Evolutionary conservation across 164 flowering plant species (phyloP).

Genomic region (Stephania japonica): DNA sequence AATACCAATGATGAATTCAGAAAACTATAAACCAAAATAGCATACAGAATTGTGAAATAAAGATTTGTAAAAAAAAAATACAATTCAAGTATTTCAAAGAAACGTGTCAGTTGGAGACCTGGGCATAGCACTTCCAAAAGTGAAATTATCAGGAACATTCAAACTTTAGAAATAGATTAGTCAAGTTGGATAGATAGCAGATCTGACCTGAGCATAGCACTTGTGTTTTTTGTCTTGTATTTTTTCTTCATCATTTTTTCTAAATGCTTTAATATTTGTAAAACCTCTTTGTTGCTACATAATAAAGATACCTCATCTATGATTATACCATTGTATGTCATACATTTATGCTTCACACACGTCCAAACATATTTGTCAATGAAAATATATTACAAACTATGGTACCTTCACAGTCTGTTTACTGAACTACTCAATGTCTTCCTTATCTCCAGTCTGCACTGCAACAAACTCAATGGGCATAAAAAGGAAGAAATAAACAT

Average conservation of each 20-base stretch:
- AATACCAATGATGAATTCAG: not conserved
- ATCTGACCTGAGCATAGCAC: too few species aligned
- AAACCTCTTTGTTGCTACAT: too few species aligned
- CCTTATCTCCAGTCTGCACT: slow-evolving; percentile 75
- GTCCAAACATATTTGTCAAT: not conserved
- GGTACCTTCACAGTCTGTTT: slow-evolving; percentile 90
- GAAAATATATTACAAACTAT: not conserved
- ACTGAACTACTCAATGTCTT: slow-evolving; percentile 89
- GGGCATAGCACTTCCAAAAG: not conserved
- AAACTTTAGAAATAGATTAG: not conserved
- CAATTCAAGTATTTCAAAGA: not conserved
- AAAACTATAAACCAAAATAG: not conserved
- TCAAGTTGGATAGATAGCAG: not conserved
- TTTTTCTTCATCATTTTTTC: too few species aligned
- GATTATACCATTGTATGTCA: too few species aligned
- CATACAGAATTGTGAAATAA: not conserved
- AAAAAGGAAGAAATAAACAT: not conserved
- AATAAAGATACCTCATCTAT: too few species aligned
- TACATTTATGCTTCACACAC: not conserved
- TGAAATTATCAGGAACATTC: not conserved
- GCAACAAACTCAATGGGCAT: slow-evolving; percentile 5
- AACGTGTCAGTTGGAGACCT: not conserved
- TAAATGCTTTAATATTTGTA: too few species aligned
- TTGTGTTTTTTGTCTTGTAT: too few species aligned
- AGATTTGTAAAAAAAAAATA: not conserved